These are phyloP conservation scores for Trichoderma cornu-damae DNA, from an alignment of 2,329 filamentous ascomycete genomes.

Conservation along the genomic window DNA sequence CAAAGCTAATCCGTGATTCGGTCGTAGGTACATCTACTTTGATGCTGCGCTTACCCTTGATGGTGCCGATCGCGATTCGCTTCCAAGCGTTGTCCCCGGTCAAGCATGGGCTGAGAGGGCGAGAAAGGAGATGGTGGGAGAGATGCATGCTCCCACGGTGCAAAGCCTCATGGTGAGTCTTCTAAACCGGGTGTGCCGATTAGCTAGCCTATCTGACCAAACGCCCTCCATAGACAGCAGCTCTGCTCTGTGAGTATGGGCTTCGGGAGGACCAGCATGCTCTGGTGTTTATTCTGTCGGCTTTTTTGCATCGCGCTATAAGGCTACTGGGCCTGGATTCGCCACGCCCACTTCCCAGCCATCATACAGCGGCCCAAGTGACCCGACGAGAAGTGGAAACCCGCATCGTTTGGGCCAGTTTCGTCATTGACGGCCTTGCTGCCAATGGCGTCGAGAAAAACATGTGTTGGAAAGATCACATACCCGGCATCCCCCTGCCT, in stretches of 20 bases:
- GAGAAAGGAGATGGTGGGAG: slow-evolving; percentile 20
- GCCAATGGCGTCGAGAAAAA: slow-evolving; percentile 24
- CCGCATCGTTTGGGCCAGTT: slow-evolving; percentile 26
- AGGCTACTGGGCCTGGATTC: slow-evolving; percentile 22
- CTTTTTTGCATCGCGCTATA: slow-evolving; percentile 24
- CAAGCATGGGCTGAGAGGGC: slow-evolving; percentile 23
- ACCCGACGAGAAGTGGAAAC: slow-evolving; percentile 22
- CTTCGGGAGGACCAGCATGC: slow-evolving; percentile 24
- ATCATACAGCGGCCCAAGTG: slow-evolving; percentile 13
- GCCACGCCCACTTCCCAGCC: slow-evolving; percentile 14
- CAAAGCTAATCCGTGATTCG: not conserved
- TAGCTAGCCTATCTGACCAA: not conserved
- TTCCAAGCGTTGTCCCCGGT: slow-evolving; percentile 19
- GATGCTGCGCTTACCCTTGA: slow-evolving; percentile 11
- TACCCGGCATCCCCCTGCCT: slow-evolving; percentile 24
- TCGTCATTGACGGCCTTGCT: slow-evolving; percentile 23
- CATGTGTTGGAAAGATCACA: slow-evolving; percentile 23
- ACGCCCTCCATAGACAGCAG: slow-evolving; percentile 18
- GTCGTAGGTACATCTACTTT: slow-evolving; percentile 20
- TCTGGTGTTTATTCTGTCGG: slow-evolving; percentile 23
- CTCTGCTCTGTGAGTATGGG: slow-evolving; percentile 25
- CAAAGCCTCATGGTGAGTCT: slow-evolving; percentile 24
- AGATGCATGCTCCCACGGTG: slow-evolving; percentile 22
- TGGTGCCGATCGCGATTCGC: not conserved
- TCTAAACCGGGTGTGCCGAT: not conserved